phyloP scores from a whole-genome alignment of 1,284 basidiomycete genomes.

The Schizophyllum commune region DNA sequence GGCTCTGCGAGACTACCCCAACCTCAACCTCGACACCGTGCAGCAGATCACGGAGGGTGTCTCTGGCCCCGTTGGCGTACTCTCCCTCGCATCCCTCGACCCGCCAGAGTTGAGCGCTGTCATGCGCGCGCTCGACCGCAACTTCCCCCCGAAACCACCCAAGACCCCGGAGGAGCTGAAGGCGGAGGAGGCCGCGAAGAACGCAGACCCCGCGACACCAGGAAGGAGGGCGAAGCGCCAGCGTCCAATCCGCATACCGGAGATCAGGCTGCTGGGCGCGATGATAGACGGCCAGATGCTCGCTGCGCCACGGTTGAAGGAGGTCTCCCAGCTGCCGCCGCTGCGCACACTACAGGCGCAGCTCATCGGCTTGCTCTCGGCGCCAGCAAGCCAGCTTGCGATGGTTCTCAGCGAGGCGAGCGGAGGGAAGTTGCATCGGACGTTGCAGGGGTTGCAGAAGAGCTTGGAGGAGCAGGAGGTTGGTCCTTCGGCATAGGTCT shows the following conservation, averaged over 20 bases:
- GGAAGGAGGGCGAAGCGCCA: slow-evolving; percentile 56
- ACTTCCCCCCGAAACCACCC: slow-evolving; percentile 49
- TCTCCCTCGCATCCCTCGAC: slow-evolving; percentile 59
- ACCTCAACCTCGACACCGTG: slow-evolving; percentile 40
- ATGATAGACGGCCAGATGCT: slow-evolving; percentile 68
- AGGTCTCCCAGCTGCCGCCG: slow-evolving; percentile 61
- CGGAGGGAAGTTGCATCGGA: slow-evolving; percentile 67
- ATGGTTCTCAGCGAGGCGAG: slow-evolving; percentile 64
- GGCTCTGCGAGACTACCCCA: slow-evolving; percentile 51
- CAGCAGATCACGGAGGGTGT: slow-evolving; percentile 46
- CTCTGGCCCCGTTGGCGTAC: slow-evolving; percentile 54
- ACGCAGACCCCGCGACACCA: slow-evolving; percentile 55
- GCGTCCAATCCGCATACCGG: slow-evolving; percentile 45
- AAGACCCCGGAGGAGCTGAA: slow-evolving; percentile 44
- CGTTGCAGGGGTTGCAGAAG: slow-evolving; percentile 71
- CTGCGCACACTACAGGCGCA: slow-evolving; percentile 67
- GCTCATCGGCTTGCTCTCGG: slow-evolving; percentile 66
- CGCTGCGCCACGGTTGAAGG: slow-evolving; percentile 44
- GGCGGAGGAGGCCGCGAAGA: slow-evolving; percentile 43
- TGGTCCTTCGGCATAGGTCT: neutral
- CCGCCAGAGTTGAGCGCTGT: slow-evolving; percentile 64
- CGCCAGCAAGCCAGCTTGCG: slow-evolving; percentile 63
- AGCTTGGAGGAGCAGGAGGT: slow-evolving; percentile 47
- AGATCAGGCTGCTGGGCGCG: slow-evolving; percentile 66
- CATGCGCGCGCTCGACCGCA: slow-evolving; percentile 60